Evolutionary conservation across 106 monocot species (phyloP).

Genomic region (Cymbidium sinense): DNA sequence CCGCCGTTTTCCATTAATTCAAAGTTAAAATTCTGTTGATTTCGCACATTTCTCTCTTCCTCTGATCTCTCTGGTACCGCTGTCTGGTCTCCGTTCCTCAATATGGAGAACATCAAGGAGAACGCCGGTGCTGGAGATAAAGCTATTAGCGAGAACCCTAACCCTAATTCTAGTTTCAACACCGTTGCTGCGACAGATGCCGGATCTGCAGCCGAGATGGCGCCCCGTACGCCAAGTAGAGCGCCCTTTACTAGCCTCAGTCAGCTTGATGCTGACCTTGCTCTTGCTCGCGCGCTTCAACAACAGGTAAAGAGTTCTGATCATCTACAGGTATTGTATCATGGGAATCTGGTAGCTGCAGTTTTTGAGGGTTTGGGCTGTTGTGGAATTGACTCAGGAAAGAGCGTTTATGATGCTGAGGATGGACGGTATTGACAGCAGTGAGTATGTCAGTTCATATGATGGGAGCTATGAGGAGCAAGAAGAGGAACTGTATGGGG

Average conservation of each 20-base stretch:
- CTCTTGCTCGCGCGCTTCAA: conserved; percentile 85
- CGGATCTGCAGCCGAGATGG: conserved; percentile 10
- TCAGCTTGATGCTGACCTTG: conserved; percentile 93
- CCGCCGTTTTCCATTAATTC: neutral
- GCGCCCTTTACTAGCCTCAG: conserved; percentile 79
- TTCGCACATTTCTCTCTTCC: neutral
- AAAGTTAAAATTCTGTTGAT: neutral
- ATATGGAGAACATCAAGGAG: conserved; percentile 30
- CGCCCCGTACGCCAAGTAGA: conserved; percentile 16
- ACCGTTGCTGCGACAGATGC: conserved; percentile 3
- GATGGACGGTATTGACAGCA: conserved; percentile 35
- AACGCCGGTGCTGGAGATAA: conserved; percentile 24
- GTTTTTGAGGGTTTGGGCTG: neutral
- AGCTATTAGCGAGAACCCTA: conserved; percentile 6
- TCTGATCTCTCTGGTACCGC: neutral
- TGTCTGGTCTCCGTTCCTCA: neutral
- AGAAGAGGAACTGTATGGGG: conserved; percentile 21
- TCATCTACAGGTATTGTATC: neutral
- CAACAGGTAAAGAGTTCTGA: conserved; percentile 53
- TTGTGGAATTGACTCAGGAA: conserved; percentile 45
- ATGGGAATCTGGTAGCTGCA: neutral
- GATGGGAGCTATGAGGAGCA: conserved; percentile 38
- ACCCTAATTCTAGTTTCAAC: conserved; percentile 18
- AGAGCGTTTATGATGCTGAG: conserved; percentile 92
- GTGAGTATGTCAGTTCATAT: conserved; percentile 38